Evolutionary conservation across 768 basidiomycete species (phyloP), one percentile per base, ranked within the genome.

Genomic region (Terana coerulea): DNA sequence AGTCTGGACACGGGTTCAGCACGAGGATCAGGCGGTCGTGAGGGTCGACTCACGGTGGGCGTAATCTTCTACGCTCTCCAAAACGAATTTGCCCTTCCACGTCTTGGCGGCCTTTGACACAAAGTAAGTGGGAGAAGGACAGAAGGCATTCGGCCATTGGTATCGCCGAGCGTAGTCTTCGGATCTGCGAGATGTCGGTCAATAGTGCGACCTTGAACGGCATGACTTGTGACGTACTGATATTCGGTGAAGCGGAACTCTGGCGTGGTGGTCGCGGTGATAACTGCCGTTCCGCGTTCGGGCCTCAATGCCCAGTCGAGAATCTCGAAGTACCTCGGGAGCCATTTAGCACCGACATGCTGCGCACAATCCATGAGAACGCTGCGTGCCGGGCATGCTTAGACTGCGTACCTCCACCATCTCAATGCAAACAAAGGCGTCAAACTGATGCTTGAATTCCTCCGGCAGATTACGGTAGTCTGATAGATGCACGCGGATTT

Each of bases 401-500:
- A 19, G 7, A 21, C 4, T 7, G 21, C 69, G 49, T 49, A 78
- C 83, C 72, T 75, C 74, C 11, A 75, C 63, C 73, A 75, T 75
- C 56, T 75, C 74, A 44, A 71, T 68, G 14, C 68, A 68, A 21
- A 75, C 67, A 9, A 75, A 63, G 5, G 72, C 58, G 47, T 75
- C 73, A 53, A 75, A 75, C 10, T 62, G 30, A 25, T 67, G 63
- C 33, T 69, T 60, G 69, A 69, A 74, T 24, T 61, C 58, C 31
- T 59, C 49, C 2, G 67, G 71, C 2, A 71, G 52, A 37, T 67
- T 62, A 25, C 74, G 61, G 57, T 75, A 75, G 52, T 75, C 73
- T 59, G 72, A 59, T 15, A 75, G 49, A 58, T 72, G 72, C 1
- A 75, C 72, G 29, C 63, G 61, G 49, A 75, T 70, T 22, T 59